Percentiles rank a stretch among this genome's conserved stretches.
These are phyloP conservation scores for Crucibulum laeve DNA, from an alignment of 768 basidiomycete species.

Conservation along the genomic window DNA sequence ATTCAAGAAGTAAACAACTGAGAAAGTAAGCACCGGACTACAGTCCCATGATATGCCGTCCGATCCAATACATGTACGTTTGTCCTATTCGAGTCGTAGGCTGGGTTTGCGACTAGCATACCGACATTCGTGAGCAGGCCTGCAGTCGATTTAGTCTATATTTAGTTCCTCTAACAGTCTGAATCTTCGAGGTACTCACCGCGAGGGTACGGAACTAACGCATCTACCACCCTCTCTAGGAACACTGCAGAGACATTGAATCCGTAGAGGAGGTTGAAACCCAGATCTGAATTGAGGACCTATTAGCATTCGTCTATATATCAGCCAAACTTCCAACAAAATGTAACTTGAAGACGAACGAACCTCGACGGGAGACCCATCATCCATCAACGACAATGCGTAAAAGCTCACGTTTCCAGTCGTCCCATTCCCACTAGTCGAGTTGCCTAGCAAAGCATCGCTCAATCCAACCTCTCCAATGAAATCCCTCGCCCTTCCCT, in stretches of 20 bases:
- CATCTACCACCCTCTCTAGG: conserved; percentile 30
- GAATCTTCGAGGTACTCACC: conserved; percentile 18
- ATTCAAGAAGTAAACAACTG: not conserved
- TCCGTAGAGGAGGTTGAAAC: conserved; percentile 35
- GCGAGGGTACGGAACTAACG: conserved; percentile 38
- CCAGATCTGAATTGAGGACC: conserved; percentile 39
- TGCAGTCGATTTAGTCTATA: conserved; percentile 4
- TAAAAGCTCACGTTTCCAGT: conserved; percentile 27
- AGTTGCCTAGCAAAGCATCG: conserved; percentile 17
- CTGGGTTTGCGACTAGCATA: conserved; percentile 43
- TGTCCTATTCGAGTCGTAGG: conserved; percentile 36
- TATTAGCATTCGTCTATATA: conserved; percentile 5
- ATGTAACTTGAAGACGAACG: conserved; percentile 1
- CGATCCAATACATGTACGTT: conserved; percentile 30
- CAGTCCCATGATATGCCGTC: conserved; percentile 31
- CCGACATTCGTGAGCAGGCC: conserved; percentile 40
- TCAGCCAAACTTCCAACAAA: not conserved
- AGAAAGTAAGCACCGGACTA: conserved; percentile 21
- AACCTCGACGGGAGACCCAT: conserved; percentile 36
- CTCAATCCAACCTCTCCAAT: conserved; percentile 28
- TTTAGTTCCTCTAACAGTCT: not conserved
- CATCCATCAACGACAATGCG: conserved; percentile 30
- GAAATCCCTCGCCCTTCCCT: conserved; percentile 28
- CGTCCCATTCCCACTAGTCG: conserved; percentile 3
- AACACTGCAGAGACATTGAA: conserved; percentile 30